A percentile compares a stretch with the other conserved stretches of the same genome.
Evolutionary conservation across 179 eudicot species (phyloP).

Genomic region (Silene noctiflora): DNA sequence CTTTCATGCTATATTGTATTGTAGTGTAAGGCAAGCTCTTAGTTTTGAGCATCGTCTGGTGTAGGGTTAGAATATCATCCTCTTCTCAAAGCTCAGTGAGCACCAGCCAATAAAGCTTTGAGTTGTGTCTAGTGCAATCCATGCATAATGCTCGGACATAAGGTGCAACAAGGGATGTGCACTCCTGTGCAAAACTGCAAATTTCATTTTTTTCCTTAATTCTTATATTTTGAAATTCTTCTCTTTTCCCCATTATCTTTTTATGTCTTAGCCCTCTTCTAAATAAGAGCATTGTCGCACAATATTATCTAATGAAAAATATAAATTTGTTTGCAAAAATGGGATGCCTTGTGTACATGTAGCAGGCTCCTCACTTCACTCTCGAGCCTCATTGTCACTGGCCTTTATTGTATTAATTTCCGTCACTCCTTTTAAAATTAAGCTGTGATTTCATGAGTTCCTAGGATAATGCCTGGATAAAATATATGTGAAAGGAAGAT

Average conservation of each 20-base stretch:
- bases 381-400: background rate
- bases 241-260: background rate
- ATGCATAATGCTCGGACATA: no score
- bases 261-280: background rate
- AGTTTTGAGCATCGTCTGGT: no score
- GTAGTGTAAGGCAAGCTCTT: no score
- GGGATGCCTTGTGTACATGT: background rate
- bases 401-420: no score
- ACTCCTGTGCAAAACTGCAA: background rate
- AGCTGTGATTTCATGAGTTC: background rate
- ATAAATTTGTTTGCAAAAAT: background rate
- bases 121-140: no score
- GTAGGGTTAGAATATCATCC: no score
- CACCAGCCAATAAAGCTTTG: no score
- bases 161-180: background rate
- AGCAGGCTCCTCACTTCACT: background rate
- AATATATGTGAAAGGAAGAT: background rate
- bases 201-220: background rate
- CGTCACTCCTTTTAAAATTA: background rate
- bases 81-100: no score
- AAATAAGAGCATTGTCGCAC: background rate
- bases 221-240: background rate
- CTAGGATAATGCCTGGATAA: background rate
- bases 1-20: no score
- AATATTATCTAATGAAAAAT: background rate